Evolutionary conservation across 1,139 yeast genomes (phyloP).

Genomic region (Hansenula anomala): DNA sequence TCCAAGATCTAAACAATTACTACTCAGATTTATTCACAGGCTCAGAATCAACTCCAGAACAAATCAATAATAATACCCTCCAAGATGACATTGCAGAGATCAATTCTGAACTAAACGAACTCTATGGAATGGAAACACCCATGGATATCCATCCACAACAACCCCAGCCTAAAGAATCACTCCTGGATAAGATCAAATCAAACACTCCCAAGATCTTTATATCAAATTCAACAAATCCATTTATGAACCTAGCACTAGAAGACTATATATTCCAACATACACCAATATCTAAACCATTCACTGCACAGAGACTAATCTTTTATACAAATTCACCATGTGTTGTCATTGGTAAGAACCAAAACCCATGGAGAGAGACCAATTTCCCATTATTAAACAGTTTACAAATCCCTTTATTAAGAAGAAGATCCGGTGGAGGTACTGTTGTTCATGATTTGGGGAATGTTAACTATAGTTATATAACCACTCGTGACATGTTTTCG

Average conservation of each 20-base stretch:
- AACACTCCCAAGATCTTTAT: constrained; percentile 24
- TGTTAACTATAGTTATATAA: constrained; percentile 79
- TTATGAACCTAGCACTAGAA: constrained; percentile 75
- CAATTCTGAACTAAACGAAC: constrained; percentile 20
- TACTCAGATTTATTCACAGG: constrained; percentile 21
- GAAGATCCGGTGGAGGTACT: constrained; percentile 94
- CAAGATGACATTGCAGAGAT: constrained; percentile 18
- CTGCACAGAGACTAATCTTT: constrained; percentile 54
- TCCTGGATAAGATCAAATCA: constrained; percentile 12
- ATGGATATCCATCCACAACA: constrained; percentile 2
- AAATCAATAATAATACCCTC: background rate
- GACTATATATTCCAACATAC: constrained; percentile 66
- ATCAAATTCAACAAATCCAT: constrained; percentile 61
- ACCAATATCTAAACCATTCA: constrained; percentile 33
- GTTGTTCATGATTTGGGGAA: constrained; percentile 96
- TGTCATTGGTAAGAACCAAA: constrained; percentile 94
- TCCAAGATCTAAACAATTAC: constrained; percentile 16
- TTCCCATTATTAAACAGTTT: constrained; percentile 49
- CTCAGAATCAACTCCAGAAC: background rate
- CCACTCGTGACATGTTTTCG: constrained; percentile 58
- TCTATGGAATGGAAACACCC: constrained; percentile 15
- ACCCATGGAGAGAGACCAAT: constrained; percentile 87
- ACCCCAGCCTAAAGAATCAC: background rate
- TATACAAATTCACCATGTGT: constrained; percentile 82
- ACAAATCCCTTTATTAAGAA: constrained; percentile 65